Conservation (phyloP, 2,329 filamentous ascomycete genomes). For the Trichoderma semiorbis region DNA sequence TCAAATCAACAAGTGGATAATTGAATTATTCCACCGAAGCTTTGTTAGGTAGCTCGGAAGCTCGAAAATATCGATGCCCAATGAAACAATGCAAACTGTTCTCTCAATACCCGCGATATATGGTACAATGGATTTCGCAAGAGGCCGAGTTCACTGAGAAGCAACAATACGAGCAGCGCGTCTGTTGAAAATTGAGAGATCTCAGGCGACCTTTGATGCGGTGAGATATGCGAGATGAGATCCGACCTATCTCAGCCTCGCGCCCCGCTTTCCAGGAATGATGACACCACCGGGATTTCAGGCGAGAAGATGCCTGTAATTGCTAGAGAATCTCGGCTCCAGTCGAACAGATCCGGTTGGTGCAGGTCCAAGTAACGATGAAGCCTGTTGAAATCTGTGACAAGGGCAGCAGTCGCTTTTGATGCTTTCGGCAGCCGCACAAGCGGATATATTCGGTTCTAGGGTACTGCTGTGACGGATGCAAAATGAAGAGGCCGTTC, state of each 20-base stretch:
- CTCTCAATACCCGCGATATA: neutral
- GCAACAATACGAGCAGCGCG: neutral
- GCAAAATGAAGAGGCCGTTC: constrained; percentile 2
- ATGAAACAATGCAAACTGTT: neutral
- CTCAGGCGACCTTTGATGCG: neutral
- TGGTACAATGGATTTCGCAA: too few relatives aligned
- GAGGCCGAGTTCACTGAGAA: neutral
- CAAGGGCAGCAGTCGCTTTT: neutral
- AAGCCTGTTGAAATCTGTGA: neutral
- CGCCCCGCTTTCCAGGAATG: constrained; percentile 4
- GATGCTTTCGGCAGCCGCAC: neutral
- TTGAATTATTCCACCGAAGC: neutral
- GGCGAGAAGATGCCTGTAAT: neutral
- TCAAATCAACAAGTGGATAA: neutral
- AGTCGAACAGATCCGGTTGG: neutral
- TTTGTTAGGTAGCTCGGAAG: neutral
- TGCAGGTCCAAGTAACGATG: neutral
- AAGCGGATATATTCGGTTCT: constrained; percentile 13
- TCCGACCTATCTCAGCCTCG: constrained; percentile 7
- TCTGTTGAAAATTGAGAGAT: neutral
- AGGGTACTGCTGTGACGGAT: constrained; percentile 7
- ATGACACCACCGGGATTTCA: neutral
- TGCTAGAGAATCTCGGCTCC: neutral
- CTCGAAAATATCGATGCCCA: neutral
- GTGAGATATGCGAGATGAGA: constrained; percentile 7